phyloP scores from a whole-genome alignment of 208 protist species.

The Trypanosoma lewisi region DNA sequence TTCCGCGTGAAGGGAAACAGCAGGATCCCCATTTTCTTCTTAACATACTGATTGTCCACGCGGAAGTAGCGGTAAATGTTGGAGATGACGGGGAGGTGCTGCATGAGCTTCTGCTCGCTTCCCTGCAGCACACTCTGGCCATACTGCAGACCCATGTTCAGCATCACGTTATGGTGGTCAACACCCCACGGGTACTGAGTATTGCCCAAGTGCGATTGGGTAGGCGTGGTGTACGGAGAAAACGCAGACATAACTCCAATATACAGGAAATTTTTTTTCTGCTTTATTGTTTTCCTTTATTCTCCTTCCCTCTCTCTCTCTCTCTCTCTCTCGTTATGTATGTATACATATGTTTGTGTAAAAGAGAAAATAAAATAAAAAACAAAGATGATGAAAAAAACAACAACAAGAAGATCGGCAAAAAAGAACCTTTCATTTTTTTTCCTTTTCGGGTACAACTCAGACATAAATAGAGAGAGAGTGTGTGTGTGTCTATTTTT shows the following conservation, averaged over 20 bases:
- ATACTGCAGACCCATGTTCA: constrained; percentile 79
- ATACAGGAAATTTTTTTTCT: not conserved
- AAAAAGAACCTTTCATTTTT: not conserved
- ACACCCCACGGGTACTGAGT: not conserved
- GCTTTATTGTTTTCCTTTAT: not conserved
- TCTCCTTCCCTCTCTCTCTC: not conserved
- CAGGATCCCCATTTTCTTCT: constrained; percentile 62
- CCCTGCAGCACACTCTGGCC: constrained; percentile 68
- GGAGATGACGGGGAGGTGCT: constrained; percentile 52
- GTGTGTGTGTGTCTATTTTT: no score
- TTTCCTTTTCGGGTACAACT: constrained; percentile 7
- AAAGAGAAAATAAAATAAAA: not conserved
- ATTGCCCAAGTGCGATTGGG: not conserved
- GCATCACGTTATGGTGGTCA: constrained; percentile 41
- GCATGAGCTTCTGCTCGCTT: constrained; percentile 44
- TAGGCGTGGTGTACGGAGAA: not conserved
- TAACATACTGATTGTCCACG: constrained; percentile 81
- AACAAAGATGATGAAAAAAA: not conserved
- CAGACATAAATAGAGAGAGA: no score
- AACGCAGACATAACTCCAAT: constrained; percentile 16
- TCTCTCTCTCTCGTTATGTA: not conserved
- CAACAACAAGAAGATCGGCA: not conserved
- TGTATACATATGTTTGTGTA: constrained; percentile 2
- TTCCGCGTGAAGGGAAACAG: constrained; percentile 63
- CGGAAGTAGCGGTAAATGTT: constrained; percentile 61